These are phyloP conservation scores for Atalantia buxifolia DNA, from an alignment of 345 rosid genomes.

Conservation along the genomic window DNA sequence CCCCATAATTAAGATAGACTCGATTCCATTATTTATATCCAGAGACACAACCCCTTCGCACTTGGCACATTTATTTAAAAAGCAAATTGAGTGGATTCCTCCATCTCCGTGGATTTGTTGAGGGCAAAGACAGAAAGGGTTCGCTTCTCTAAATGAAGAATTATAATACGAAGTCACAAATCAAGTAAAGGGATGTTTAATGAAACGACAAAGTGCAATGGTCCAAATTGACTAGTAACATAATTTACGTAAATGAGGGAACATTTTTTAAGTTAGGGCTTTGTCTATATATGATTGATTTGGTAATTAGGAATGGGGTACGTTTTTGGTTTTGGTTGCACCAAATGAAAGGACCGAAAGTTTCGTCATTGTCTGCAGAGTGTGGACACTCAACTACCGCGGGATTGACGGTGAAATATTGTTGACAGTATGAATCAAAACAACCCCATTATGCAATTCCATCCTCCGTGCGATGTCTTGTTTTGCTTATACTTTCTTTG, in stretches of 20 bases:
- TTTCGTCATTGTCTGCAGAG: neutral
- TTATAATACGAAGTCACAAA: neutral
- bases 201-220: neutral
- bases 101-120: neutral
- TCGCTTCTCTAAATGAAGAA: neutral
- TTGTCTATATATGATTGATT: neutral
- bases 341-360: neutral
- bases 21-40: neutral
- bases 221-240: neutral
- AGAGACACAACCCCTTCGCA: neutral
- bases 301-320: slow-evolving; percentile 1
- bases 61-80: neutral
- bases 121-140: neutral
- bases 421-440: neutral
- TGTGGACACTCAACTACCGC: neutral
- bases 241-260: neutral
- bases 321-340: neutral
- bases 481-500: neutral
- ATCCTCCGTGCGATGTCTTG: too few species aligned
- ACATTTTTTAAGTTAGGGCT: neutral
- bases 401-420: neutral
- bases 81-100: neutral
- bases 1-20: neutral
- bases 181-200: neutral
- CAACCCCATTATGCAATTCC: neutral